Percentiles rank a stretch among this genome's conserved stretches.
Evolutionary conservation across 306 rosid species (phyloP).

Genomic region (Prunus armeniaca): DNA sequence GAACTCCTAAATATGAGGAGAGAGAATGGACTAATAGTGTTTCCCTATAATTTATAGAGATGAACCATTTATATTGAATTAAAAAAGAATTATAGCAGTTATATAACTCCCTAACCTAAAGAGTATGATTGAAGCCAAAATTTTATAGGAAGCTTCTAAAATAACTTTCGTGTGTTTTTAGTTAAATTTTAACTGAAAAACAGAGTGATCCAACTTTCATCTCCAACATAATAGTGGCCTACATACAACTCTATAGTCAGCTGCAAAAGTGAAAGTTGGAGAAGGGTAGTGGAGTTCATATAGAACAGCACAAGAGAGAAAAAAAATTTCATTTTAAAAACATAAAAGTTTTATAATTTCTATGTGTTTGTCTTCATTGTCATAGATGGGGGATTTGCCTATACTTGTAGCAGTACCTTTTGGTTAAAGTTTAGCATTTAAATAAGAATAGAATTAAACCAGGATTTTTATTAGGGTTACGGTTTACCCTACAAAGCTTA

Average conservation of each 20-base stretch:
- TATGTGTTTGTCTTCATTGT: conserved; percentile 24
- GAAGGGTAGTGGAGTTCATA: conserved; percentile 35
- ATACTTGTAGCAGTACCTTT: conserved; percentile 4
- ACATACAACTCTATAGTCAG: neutral
- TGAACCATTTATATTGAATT: too few species aligned
- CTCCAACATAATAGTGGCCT: too few species aligned
- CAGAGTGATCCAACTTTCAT: too few species aligned
- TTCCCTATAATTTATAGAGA: too few species aligned
- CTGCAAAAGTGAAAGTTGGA: neutral
- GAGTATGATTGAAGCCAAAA: too few species aligned
- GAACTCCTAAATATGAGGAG: too few species aligned
- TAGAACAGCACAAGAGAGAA: conserved; percentile 28
- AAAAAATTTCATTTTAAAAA: neutral
- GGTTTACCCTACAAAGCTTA: conserved; percentile 8
- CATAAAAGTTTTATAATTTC: conserved; percentile 12
- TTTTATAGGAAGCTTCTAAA: too few species aligned
- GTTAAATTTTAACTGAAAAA: too few species aligned
- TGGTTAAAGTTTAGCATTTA: neutral
- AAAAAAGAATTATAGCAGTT: too few species aligned
- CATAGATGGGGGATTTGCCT: neutral
- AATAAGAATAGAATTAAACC: neutral
- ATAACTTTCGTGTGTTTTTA: too few species aligned
- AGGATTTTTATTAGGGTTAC: conserved; percentile 3
- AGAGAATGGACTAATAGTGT: too few species aligned
- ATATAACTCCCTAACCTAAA: too few species aligned